Base-by-base conservation (phyloP, 2,329 filamentous ascomycete genomes). In the Aspergillus chevalieri region DNA sequence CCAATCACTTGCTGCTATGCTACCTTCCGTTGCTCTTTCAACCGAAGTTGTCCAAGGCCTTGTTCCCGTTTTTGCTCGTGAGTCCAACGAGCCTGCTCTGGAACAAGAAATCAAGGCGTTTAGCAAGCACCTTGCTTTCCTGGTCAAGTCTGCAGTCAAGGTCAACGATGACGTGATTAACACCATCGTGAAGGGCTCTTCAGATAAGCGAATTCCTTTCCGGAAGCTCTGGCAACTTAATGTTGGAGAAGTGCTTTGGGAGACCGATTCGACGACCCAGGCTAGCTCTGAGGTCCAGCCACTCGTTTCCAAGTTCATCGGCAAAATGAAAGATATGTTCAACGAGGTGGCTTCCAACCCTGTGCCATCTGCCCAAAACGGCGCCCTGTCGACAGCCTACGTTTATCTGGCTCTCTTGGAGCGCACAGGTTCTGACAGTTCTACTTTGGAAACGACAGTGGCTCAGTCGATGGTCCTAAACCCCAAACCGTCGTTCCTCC, bases 401-500 rank as follows among this genome's bases (percentile, higher is more conserved):
- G 83, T 93, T 47, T 78, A 87, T 43, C 78, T 82, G 33, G 82
- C 86, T 19, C 70, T 95, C 12, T 78, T 75, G 48, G 63, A 78
- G 24, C 68, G 78, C 2, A 77, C 77, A 55, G 74, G 75, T 21
- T 74, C 78, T 34, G 73, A 82, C 12, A 80, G 84, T 34, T 53
- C 67, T 12, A 54, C 56, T 12, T 69, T 64, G 57, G 70, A 79
- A 39, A 63, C 78, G 3, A 66, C 90, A 22, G 67, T 79, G 21
- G 80, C 83, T 45, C 83, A 89, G 58, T 82, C 82, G 9, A 76
- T 95, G 52, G 77, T 78, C 2, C 68, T 84, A 34, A 83, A 85
- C n/a, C 84, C 88, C 0, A 95, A 95, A 65, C 84, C 87, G 12
- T 95, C 92, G 0, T 93, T 95, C 66, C 74, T 97, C 17, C 77